Evolutionary conservation across 768 basidiomycete genomes (phyloP), one percentile per base, ranked within the genome.

Genomic region (Tylopilus rubrobrunneus): DNA sequence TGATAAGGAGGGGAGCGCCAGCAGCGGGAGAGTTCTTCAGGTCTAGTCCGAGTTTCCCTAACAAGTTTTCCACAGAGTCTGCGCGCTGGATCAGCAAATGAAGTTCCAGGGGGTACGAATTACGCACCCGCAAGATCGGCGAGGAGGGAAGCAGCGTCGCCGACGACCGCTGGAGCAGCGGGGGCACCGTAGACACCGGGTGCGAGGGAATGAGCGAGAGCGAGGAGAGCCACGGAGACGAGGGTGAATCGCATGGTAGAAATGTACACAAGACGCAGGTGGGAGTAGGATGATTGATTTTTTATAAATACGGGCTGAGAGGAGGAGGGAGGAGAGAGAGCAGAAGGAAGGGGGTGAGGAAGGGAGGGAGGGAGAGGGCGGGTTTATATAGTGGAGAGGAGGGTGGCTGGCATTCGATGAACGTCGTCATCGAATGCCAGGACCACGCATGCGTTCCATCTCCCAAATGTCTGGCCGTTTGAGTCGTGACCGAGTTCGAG

Each of bases 391-490:
- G 23, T 23, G 40, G 11, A 15, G 41, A 11, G 23, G 39, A 33
- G 47, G 15, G 43, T 1, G 49, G 55, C 40, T 61, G 62, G 36
- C 46, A 45, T 37, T 47, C 9, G 21, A 19, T 31, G 31, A 5
- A 23, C 28, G 23, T 49, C 61, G 61, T 62, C 61, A 62, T 47
- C 28, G 58, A 49, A 60, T 56, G 37, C 53, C 63, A 65, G 34
- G 34, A 34, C 34, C 49, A 40, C 70, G 71, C 62, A 73, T 65
- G 56, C 62, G 61, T 45, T 75, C 79, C 83, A 88, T 81, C 70
- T 88, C 86, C 79, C 81, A 86, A 14, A 80, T 67, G 56, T 76
- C 73, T 33, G 71, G 73, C 46, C 73, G 53, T 39, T 34, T 21
- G 11, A 39, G 27, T 5, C 53, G 53, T 15, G 53, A 28, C 2